Conservation (phyloP, 192 early-diverging fungal genomes). For the Coemansia sp. region DNA sequence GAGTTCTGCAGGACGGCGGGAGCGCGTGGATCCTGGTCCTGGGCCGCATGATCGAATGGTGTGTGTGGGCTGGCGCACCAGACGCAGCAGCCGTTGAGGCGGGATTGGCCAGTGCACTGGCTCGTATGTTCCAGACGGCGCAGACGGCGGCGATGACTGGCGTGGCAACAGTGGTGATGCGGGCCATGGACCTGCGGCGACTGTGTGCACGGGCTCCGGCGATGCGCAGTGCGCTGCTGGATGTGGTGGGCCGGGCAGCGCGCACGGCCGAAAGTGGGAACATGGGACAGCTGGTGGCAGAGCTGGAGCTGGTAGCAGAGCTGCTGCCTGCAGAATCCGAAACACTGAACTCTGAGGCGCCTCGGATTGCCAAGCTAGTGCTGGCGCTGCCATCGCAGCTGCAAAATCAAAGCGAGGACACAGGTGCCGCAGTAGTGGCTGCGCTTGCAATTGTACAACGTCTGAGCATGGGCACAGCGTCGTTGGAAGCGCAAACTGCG, state of each 20-base stretch:
- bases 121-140: conserved; percentile 11
- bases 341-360: conserved; percentile 16
- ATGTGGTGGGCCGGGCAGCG: conserved; percentile 5
- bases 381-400: conserved; percentile 6
- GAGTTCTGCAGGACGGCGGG: not conserved
- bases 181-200: conserved; percentile 25
- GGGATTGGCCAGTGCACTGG: conserved; percentile 18
- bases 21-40: conserved; percentile 35
- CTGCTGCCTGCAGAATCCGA: conserved; percentile 23
- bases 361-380: conserved; percentile 18
- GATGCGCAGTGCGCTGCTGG: conserved; percentile 34
- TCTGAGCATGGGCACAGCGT: conserved; percentile 16
- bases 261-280: not conserved
- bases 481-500: conserved; percentile 17
- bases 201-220: conserved; percentile 30
- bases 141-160: not conserved
- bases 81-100: conserved; percentile 22
- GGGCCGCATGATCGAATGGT: conserved; percentile 31
- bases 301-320: conserved; percentile 42
- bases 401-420: not conserved
- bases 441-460: conserved; percentile 18
- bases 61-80: conserved; percentile 29
- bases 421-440: conserved; percentile 6
- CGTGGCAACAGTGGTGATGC: conserved; percentile 6
- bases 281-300: conserved; percentile 5